Conservation (phyloP, 2,329 filamentous ascomycete genomes). For the Penicillium sp. region DNA sequence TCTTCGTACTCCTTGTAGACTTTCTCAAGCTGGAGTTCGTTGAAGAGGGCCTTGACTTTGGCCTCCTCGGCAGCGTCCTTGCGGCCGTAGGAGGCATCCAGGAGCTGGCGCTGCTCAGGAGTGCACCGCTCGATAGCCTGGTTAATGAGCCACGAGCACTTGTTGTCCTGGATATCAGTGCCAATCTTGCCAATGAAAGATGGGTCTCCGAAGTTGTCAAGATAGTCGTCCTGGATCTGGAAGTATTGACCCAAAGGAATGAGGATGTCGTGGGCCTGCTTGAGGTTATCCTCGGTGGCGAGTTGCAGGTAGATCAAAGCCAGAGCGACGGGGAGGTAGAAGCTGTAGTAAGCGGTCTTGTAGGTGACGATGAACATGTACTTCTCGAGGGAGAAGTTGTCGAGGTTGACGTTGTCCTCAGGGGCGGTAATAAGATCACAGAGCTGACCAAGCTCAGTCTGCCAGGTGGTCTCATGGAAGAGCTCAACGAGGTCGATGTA, state of each 20-base stretch:
- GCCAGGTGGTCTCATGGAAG: slow-evolving; percentile 89
- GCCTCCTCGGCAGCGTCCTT: slow-evolving; percentile 83
- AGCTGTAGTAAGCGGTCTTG: slow-evolving; percentile 99
- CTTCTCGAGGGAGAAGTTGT: slow-evolving; percentile 90
- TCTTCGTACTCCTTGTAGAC: slow-evolving; percentile 89
- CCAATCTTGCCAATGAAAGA: slow-evolving; percentile 96
- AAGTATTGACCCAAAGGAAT: slow-evolving; percentile 99
- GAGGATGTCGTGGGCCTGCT: slow-evolving; percentile 83
- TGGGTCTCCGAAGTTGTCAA: slow-evolving; percentile 94
- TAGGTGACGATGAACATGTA: slow-evolving; percentile 98
- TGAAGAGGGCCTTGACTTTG: slow-evolving; percentile 81
- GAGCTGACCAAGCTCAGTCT: slow-evolving; percentile 92
- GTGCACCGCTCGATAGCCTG: slow-evolving; percentile 77
- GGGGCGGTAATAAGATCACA: slow-evolving; percentile 94
- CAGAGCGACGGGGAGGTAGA: slow-evolving; percentile 94
- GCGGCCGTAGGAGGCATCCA: slow-evolving; percentile 89
- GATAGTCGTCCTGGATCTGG: slow-evolving; percentile 97
- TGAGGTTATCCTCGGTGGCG: slow-evolving; percentile 82
- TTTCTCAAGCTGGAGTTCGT: slow-evolving; percentile 78
- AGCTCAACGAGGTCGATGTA: slow-evolving; percentile 93
- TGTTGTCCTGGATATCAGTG: slow-evolving; percentile 99
- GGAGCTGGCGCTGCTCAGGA: slow-evolving; percentile 78
- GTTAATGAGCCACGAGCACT: slow-evolving; percentile 98
- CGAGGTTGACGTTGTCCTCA: slow-evolving; percentile 85
- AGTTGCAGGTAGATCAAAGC: slow-evolving; percentile 80